Evolutionary conservation across 805 yeast genomes (phyloP).

Genomic region (Tetrapisispora nanseiensis): DNA sequence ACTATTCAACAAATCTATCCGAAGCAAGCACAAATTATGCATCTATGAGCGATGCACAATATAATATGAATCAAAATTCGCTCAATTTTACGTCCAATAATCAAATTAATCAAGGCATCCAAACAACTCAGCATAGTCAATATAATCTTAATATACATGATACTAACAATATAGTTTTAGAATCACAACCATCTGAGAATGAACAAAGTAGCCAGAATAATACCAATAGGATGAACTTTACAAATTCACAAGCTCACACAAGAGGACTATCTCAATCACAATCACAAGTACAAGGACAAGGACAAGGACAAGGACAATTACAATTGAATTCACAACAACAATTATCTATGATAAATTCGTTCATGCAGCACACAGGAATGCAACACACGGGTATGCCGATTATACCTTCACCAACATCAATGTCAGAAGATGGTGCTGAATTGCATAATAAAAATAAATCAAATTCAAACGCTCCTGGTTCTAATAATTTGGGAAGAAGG

Average conservation of each 20-base stretch:
- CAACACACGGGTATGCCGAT: constrained; percentile 7
- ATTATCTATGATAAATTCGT: constrained; percentile 1
- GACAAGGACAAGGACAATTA: background rate
- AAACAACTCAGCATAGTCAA: too few relatives aligned
- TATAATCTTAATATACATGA: too few relatives aligned
- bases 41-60: constrained; percentile 2
- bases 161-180: background rate
- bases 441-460: constrained; percentile 21
- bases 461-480: background rate
- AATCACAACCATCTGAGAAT: background rate
- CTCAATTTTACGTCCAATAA: background rate
- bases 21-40: constrained; percentile 2
- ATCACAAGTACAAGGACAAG: background rate
- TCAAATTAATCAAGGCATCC: too few relatives aligned
- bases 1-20: constrained; percentile 4
- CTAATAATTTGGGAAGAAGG: background rate
- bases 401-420: constrained; percentile 52
- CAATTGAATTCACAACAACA: constrained; percentile 1
- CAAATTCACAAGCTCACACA: background rate
- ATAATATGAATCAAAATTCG: background rate
- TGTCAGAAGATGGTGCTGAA: constrained; percentile 52
- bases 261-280: constrained; percentile 1
- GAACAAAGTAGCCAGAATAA: background rate
- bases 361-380: constrained; percentile 2
- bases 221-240: background rate